A percentile compares a stretch with the other conserved stretches of the same genome.
Conservation (phyloP, 148 eudicot genomes). For the Silene uniflora region DNA sequence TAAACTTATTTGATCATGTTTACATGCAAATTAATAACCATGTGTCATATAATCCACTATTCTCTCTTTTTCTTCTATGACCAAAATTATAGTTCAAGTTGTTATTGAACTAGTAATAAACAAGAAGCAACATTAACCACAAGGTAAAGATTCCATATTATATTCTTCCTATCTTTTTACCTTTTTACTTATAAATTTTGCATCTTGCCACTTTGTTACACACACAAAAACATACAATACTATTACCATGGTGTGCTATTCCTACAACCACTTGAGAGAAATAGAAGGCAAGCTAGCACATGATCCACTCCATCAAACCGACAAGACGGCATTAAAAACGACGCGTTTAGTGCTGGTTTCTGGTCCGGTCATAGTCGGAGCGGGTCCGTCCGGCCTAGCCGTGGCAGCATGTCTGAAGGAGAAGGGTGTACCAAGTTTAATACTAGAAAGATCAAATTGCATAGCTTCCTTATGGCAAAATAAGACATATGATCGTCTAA, state of each 20-base stretch:
- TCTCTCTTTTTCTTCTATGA: constrained; percentile 15
- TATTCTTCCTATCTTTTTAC: neutral
- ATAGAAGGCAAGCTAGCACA: constrained; percentile 45
- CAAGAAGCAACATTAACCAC: neutral
- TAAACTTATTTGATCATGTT: constrained; percentile 4
- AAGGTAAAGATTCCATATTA: constrained; percentile 5
- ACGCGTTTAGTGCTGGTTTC: constrained; percentile 34
- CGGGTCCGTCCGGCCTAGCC: constrained; percentile 71
- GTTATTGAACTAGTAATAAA: constrained; percentile 17
- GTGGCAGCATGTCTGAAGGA: constrained; percentile 60
- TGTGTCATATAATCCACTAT: constrained; percentile 8
- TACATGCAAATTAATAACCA: constrained; percentile 4
- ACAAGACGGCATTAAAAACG: neutral
- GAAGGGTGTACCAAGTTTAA: constrained; percentile 41
- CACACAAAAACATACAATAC: neutral
- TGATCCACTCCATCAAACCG: constrained; percentile 28
- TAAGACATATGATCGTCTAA: constrained; percentile 62
- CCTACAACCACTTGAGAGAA: constrained; percentile 33
- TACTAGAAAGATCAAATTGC: constrained; percentile 53
- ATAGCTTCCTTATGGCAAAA: constrained; percentile 68
- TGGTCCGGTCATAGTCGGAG: constrained; percentile 64
- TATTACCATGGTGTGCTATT: constrained; percentile 15
- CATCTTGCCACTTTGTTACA: neutral
- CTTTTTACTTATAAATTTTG: neutral
- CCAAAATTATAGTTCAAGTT: constrained; percentile 20